phyloP scores from a whole-genome alignment of 331 rosid genomes.

The Malus hybrid region DNA sequence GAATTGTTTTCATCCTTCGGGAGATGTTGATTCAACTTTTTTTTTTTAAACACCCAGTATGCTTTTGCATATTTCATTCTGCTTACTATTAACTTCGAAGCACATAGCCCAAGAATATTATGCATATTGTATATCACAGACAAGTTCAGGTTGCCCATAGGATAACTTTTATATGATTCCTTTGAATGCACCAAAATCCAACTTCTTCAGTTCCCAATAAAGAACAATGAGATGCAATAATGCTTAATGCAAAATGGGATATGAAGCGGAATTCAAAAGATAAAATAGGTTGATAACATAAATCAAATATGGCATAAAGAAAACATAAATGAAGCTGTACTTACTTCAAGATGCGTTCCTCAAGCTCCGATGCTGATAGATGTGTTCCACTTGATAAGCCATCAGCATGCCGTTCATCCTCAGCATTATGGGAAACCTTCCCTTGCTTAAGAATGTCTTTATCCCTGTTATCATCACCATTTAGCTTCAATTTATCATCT shows the following conservation, averaged over 20 bases:
- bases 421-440: conserved; percentile 25
- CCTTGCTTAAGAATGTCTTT: conserved; percentile 39
- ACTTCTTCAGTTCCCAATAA: background rate
- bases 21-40: background rate
- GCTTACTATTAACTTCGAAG: background rate
- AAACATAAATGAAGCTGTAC: conserved; percentile 4
- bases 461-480: conserved; percentile 40
- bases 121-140: background rate
- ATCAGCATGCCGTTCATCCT: conserved; percentile 34
- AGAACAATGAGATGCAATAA: background rate
- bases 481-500: conserved; percentile 33
- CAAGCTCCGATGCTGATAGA: conserved; percentile 42
- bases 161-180: background rate
- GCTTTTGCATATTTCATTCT: background rate
- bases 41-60: background rate
- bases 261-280: background rate
- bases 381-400: conserved; percentile 21
- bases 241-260: background rate
- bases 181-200: background rate
- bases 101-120: background rate
- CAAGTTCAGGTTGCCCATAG: background rate
- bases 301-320: background rate
- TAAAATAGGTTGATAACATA: background rate
- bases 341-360: conserved; percentile 66
- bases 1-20: background rate